These are phyloP conservation scores for Populus hybrid DNA, from an alignment of 441 rosid genomes.

Conservation along the genomic window DNA sequence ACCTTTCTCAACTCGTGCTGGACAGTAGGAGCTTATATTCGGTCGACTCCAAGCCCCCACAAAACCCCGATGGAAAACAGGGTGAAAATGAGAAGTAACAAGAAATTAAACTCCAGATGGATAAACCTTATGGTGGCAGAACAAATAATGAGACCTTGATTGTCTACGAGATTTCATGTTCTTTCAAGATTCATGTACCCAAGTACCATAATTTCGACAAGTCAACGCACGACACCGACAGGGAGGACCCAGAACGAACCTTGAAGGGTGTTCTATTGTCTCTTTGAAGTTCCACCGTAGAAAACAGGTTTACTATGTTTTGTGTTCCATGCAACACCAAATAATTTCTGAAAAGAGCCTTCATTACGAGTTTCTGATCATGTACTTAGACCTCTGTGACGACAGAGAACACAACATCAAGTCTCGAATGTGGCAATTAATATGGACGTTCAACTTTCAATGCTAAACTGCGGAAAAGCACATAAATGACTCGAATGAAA, in stretches of 20 bases:
- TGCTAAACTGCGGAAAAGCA: neutral
- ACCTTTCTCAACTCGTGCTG: neutral
- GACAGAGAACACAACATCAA: neutral
- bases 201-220: neutral
- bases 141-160: neutral
- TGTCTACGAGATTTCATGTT: neutral
- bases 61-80: neutral
- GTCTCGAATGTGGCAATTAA: neutral
- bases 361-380: neutral
- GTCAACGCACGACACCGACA: neutral
- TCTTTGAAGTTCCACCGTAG: neutral
- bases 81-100: neutral
- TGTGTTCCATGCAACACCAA: neutral
- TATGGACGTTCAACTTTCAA: neutral
- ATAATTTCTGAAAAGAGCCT: neutral
- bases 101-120: neutral
- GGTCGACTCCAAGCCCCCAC: neutral
- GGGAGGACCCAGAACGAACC: neutral
- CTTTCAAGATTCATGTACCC: neutral
- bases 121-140: neutral
- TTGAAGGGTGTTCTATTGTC: neutral
- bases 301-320: neutral
- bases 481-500: neutral
- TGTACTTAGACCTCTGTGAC: neutral
- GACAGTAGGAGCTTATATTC: neutral